phyloP scores from a whole-genome alignment of 768 basidiomycete genomes.

The Cytidiella melzeri region DNA sequence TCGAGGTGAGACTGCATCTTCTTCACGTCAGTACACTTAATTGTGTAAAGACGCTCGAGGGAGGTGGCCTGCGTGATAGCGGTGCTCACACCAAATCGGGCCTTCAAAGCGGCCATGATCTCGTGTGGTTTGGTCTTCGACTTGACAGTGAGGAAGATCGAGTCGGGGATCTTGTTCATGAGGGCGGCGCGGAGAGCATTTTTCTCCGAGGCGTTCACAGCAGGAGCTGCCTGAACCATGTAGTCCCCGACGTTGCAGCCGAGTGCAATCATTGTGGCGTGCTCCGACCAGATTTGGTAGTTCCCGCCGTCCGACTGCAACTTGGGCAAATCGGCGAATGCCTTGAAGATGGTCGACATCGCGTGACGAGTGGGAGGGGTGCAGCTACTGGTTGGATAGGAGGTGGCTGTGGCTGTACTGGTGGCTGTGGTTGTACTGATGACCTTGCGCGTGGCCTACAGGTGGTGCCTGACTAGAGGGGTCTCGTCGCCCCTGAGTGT shows the following conservation, averaged over 20 bases:
- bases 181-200: not conserved
- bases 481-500: too few relatives aligned
- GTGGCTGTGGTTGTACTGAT: too few relatives aligned
- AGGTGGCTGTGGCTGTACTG: too few relatives aligned
- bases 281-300: not conserved
- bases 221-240: not conserved
- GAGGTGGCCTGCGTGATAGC: not conserved
- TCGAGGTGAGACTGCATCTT: slow-evolving; percentile 4
- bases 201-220: too few relatives aligned
- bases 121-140: not conserved
- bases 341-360: not conserved
- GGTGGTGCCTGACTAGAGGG: too few relatives aligned
- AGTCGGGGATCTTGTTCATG: not conserved
- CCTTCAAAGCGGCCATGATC: not conserved
- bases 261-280: not conserved
- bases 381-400: too few relatives aligned
- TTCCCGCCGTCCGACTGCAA: not conserved
- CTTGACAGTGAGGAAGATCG: not conserved
- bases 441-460: too few relatives aligned
- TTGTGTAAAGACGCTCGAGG: not conserved
- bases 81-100: slow-evolving; percentile 1
- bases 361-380: too few relatives aligned
- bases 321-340: not conserved
- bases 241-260: not conserved
- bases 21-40: not conserved